Evolutionary conservation across 2,329 filamentous ascomycete species (phyloP), one percentile per base, ranked within the genome.

Genomic region (Pseudocercospora pini-densiflorae): DNA sequence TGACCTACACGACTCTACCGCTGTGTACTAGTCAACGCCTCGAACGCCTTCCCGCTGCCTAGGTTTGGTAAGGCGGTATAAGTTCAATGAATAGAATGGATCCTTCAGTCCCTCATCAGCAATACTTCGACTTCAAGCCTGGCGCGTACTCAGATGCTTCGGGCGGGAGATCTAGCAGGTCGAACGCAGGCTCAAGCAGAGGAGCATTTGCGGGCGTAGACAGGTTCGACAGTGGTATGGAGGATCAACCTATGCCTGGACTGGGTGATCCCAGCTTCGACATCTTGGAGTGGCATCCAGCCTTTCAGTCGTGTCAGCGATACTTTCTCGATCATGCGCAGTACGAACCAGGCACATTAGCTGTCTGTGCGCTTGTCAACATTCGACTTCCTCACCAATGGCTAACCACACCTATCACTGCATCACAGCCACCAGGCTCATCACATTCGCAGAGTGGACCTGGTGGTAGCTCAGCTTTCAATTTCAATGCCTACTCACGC

Each of bases 281-380:
- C 79, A 91, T 97, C 70, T 90, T 97, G 77, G 91, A 93, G 67
- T 98, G 95, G 95, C 92, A 97, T 78, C 92, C 92, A 9, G 90
- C 91, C 66, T 97, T 96, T 78, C 90, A 95, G 79, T 93, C 89
- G 71, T 99, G 95, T 80, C 89, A 94, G 72, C 88, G 88, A 64
- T 97, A 94, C 82, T 99, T 98, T 77, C 84, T 98, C 75, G 92
- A 97, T 74, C 89, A 94, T 76, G 93, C 93, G 6, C 94, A 98
- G 78, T 90, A 97, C 78, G 91, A 89, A 70, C 87, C 85, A 19
- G 87, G 90, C 9, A 92, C 97, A 14, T 94, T 97, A 80, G 92
- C 93, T 8, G 87, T 97, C 57, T 93, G 93, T 21, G 91, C 93
- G 6, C 93, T 95, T 78, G 84, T 97, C 81, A 98, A 98, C 79